Conservation (phyloP, 192 early-diverging fungal species). For the Entomortierella chlamydospora region DNA sequence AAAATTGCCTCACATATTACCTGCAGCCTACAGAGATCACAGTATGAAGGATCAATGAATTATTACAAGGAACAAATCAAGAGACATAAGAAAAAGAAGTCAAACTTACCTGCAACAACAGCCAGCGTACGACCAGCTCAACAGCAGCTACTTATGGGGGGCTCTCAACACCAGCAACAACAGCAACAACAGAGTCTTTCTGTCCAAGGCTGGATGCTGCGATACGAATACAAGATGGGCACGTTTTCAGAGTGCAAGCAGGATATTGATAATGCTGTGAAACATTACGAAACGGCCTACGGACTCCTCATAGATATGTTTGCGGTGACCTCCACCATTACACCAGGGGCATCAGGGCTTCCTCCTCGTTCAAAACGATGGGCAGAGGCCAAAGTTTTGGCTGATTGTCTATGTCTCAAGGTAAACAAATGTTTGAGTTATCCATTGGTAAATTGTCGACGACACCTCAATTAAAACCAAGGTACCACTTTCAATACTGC, state of each 20-base stretch:
- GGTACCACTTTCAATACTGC: neutral
- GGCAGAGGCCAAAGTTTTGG: constrained; percentile 77
- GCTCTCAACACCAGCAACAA: constrained; percentile 19
- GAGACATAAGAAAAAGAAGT: constrained; percentile 75
- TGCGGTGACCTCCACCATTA: constrained; percentile 59
- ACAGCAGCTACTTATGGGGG: constrained; percentile 10
- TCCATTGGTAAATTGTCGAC: no score
- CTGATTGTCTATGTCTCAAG: constrained; percentile 82
- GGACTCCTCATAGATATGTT: constrained; percentile 75
- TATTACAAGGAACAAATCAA: constrained; percentile 87
- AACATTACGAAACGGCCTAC: constrained; percentile 79
- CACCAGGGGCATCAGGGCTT: constrained; percentile 58
- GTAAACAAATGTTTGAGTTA: constrained; percentile 49
- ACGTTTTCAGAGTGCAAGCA: constrained; percentile 73
- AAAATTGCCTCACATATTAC: neutral
- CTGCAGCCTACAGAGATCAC: constrained; percentile 69
- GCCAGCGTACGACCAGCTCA: neutral
- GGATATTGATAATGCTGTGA: constrained; percentile 67
- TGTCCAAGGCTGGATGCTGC: constrained; percentile 77
- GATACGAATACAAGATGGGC: constrained; percentile 85
- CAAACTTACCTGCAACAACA: constrained; percentile 64
- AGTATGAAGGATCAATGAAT: constrained; percentile 74
- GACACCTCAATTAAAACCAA: no score
- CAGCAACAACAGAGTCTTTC: constrained; percentile 54
- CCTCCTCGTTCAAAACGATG: constrained; percentile 70